phyloP scores from a whole-genome alignment of 805 yeast genomes.

The Yueomyces sp. region DNA sequence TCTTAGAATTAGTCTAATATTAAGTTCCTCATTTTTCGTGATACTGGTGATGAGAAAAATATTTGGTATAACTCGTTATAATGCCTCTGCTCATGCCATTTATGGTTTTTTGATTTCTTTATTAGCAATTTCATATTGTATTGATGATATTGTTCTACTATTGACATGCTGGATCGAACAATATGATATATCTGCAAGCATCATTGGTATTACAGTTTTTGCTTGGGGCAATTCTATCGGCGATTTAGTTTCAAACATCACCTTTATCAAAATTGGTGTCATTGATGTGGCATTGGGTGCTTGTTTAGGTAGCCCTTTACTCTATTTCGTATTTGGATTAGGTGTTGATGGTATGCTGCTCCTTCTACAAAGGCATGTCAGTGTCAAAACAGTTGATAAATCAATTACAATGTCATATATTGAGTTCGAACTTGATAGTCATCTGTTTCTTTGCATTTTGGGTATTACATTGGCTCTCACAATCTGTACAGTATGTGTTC shows the following conservation, averaged over 20 bases:
- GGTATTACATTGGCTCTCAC: conserved; percentile 30
- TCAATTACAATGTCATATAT: conserved; percentile 8
- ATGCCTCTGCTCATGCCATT: conserved; percentile 16
- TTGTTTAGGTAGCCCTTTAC: conserved; percentile 84
- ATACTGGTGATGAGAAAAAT: not conserved
- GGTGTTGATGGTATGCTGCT: conserved; percentile 59
- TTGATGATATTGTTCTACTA: conserved; percentile 38
- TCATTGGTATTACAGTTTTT: conserved; percentile 76
- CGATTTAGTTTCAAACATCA: conserved; percentile 71
- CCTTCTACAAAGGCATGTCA: conserved; percentile 5
- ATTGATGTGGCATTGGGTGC: conserved; percentile 91
- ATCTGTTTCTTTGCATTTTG: conserved; percentile 26
- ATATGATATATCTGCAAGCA: conserved; percentile 55
- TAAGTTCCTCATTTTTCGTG: too few relatives aligned
- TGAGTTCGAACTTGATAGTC: conserved; percentile 26
- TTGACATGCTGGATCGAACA: conserved; percentile 49
- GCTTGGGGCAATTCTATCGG: conserved; percentile 92
- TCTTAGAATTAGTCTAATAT: not conserved
- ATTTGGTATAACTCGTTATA: not conserved
- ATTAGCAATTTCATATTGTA: conserved; percentile 42
- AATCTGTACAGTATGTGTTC: conserved; percentile 29
- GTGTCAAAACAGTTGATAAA: not conserved
- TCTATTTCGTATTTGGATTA: conserved; percentile 65
- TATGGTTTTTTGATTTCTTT: conserved; percentile 58
- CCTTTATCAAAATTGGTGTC: conserved; percentile 69